phyloP scores from a whole-genome alignment of 306 rosid genomes.

The Cucumis hystrix region DNA sequence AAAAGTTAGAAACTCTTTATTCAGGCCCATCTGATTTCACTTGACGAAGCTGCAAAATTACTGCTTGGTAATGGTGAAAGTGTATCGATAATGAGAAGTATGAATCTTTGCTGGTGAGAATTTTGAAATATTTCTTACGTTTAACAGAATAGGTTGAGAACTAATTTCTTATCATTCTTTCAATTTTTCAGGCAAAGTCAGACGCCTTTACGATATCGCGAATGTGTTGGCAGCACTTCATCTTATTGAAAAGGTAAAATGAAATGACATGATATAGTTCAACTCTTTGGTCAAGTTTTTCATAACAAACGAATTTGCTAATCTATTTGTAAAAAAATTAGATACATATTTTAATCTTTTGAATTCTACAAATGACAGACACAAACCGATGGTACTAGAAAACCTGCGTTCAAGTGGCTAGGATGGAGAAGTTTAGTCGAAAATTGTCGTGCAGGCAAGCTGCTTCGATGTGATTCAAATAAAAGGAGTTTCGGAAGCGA shows the following conservation, averaged over 20 bases:
- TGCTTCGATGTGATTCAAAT: constrained; percentile 23
- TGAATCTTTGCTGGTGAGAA: neutral
- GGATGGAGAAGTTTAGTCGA: constrained; percentile 36
- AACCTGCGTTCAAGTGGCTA: constrained; percentile 87
- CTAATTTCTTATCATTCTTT: neutral
- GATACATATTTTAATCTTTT: neutral
- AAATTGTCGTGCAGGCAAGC: constrained; percentile 10
- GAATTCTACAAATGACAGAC: constrained; percentile 37
- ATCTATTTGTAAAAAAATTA: neutral
- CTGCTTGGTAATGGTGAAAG: constrained; percentile 76
- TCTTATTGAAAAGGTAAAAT: constrained; percentile 79
- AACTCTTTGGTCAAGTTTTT: neutral
- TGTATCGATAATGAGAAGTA: constrained; percentile 76
- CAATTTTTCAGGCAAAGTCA: constrained; percentile 71
- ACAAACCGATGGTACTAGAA: constrained; percentile 56
- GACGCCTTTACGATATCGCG: constrained; percentile 90
- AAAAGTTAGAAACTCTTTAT: neutral
- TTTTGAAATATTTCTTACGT: neutral
- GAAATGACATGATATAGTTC: neutral
- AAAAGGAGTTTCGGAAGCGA: constrained; percentile 75
- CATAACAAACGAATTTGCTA: neutral
- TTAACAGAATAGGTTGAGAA: neutral
- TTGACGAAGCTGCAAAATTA: constrained; percentile 80
- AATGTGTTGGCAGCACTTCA: constrained; percentile 79
- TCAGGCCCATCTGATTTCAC: constrained; percentile 64